Conservation (phyloP, 129 eudicot species). For the Smallanthus sonchifolius region DNA sequence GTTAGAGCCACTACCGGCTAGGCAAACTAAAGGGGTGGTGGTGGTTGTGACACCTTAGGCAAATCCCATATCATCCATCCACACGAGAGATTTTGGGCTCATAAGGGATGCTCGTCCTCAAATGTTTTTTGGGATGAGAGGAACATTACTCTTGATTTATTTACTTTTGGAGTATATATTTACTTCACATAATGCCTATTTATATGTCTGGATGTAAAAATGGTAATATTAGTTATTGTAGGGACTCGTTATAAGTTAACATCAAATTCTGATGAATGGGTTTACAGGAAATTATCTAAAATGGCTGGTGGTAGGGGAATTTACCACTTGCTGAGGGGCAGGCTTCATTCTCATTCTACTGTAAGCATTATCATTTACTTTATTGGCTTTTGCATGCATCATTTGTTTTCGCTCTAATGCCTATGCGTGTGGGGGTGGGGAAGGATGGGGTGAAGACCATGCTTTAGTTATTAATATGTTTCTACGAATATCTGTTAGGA, state of each 20-base stretch:
- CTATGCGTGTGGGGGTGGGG: not conserved
- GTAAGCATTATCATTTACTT: slow-evolving; percentile 38
- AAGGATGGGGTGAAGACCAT: not conserved
- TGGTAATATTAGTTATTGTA: not conserved
- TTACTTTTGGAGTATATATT: not conserved
- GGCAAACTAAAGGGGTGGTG: not conserved
- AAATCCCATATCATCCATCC: not conserved
- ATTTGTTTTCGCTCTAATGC: not conserved
- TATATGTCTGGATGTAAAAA: not conserved
- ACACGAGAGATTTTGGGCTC: not conserved
- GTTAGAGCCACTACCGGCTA: not conserved
- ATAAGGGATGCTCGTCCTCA: not conserved
- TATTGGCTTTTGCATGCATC: not conserved
- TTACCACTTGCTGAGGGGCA: slow-evolving; percentile 66
- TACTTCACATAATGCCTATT: not conserved
- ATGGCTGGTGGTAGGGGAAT: slow-evolving; percentile 73
- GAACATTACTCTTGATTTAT: not conserved
- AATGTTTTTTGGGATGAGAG: not conserved
- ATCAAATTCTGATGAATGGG: slow-evolving; percentile 5
- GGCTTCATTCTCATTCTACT: slow-evolving; percentile 49
- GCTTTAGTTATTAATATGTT: not conserved
- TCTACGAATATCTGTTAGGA: slow-evolving; percentile 1
- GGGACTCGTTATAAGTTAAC: not conserved
- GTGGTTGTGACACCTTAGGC: not conserved
- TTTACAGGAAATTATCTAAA: slow-evolving; percentile 36